Percentiles rank a stretch among this genome's conserved stretches.
These are phyloP conservation scores for Corrigiola litoralis DNA, from an alignment of 179 eudicot genomes.

Conservation along the genomic window DNA sequence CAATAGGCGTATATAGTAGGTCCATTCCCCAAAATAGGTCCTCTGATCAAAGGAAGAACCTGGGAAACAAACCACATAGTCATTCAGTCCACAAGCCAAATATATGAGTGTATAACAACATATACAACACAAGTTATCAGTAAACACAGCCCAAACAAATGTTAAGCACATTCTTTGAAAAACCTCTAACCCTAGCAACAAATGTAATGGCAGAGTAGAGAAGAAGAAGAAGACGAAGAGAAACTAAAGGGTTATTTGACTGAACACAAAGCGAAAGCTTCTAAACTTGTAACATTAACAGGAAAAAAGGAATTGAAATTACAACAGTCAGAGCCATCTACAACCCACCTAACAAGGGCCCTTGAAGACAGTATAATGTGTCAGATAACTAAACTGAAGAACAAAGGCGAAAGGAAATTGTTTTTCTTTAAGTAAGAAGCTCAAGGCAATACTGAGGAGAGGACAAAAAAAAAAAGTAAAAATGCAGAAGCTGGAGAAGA, in stretches of 20 bases:
- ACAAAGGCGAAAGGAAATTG: not conserved
- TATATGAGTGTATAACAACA: not conserved
- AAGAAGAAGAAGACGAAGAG: too few relatives aligned
- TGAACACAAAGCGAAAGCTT: too few relatives aligned
- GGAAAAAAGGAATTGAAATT: too few relatives aligned
- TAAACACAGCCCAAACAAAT: too few relatives aligned
- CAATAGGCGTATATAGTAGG: conserved; percentile 39
- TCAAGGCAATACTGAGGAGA: not conserved
- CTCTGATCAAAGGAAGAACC: conserved; percentile 29
- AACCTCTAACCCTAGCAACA: too few relatives aligned
- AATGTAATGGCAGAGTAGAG: not conserved
- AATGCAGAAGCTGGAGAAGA: not conserved
- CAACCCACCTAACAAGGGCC: too few relatives aligned
- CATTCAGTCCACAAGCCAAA: not conserved
- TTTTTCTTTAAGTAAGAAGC: not conserved
- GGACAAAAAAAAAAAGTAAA: not conserved
- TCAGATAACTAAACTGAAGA: not conserved
- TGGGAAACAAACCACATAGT: conserved; percentile 15
- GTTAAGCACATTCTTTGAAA: not conserved
- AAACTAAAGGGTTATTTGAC: too few relatives aligned
- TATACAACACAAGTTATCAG: not conserved
- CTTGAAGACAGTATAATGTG: too few relatives aligned
- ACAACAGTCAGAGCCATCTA: too few relatives aligned
- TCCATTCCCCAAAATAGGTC: conserved; percentile 54
- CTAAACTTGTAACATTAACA: too few relatives aligned